Evolutionary conservation across 768 basidiomycete species (phyloP), one percentile per base, ranked within the genome.

Genomic region (Naganishia onofrii): DNA sequence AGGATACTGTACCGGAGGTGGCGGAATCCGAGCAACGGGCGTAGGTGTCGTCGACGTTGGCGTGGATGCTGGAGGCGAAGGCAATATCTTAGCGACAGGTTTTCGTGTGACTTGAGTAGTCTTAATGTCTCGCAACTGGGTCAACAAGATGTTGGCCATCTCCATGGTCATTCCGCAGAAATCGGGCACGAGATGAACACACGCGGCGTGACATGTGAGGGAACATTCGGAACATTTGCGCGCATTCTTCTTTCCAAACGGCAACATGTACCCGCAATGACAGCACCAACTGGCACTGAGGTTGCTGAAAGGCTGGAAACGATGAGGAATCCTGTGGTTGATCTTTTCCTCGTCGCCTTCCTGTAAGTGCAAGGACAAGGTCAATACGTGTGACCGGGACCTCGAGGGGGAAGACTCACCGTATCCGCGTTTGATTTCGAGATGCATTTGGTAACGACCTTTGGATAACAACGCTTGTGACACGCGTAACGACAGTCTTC

Each of bases 151-250:
- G 80, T 97, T 97, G 57, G 96, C 95, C 44, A 92, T 95, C 82
- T 97, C 95, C 95, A 98, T 98, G 44, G 93, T 93, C 94, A 99
- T 97, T 52, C 96, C 96, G 77, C 96, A 99, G 82, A 99, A 98
- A 82, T 99, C 95, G 70, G 96, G 96, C 48, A 99, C 96, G 69
- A 98, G 87, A 81, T 99, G 96, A 0, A 93, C 91, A 82, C 96
- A 99, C 73, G 93, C 91, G 23, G 92, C 93, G 82, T 99, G 96
- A 76, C 93, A 97, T 55, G 95, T 97, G 74, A 98, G 88, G 76
- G 90, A 88, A 82, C 96, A 99, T 81, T 98, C 95, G 0, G 91
- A 88, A 80, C 96, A 99, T 81, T 90, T 90, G 68, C 93, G 88
- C 26, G 95, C 90, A 80, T 97, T 95, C 85, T 98, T 98, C 74